Conservation (phyloP, 2,329 filamentous ascomycete genomes). For the Cladophialophora immunda region DNA sequence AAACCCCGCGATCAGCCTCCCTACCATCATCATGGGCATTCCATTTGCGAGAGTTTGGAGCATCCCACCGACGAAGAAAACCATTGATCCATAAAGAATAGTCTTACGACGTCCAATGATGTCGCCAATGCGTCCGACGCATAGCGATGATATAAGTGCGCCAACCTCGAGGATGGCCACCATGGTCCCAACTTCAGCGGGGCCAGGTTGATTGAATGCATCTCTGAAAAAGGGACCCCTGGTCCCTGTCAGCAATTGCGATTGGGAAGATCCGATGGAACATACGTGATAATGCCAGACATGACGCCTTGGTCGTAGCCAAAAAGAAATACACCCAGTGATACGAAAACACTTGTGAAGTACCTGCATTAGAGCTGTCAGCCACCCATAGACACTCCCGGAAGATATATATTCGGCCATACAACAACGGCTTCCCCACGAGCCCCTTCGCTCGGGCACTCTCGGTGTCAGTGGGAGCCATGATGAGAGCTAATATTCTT, state of each 20-base stretch:
- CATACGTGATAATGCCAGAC: slow-evolving; percentile 74
- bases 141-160: slow-evolving; percentile 86
- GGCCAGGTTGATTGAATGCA: slow-evolving; percentile 89
- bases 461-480: slow-evolving; percentile 76
- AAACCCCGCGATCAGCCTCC: slow-evolving; percentile 83
- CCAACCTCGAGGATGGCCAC: slow-evolving; percentile 96
- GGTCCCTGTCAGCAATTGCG: slow-evolving; percentile 32
- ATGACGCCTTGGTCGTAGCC: slow-evolving; percentile 73
- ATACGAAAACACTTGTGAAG: slow-evolving; percentile 85
- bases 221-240: slow-evolving; percentile 88
- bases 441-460: slow-evolving; percentile 84
- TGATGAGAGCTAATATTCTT: slow-evolving; percentile 79
- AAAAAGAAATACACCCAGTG: slow-evolving; percentile 71
- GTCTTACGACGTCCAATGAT: slow-evolving; percentile 88
- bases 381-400: slow-evolving; percentile 32
- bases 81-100: slow-evolving; percentile 89
- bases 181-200: slow-evolving; percentile 92
- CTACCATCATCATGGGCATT: slow-evolving; percentile 88
- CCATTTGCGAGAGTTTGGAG: slow-evolving; percentile 82
- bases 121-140: slow-evolving; percentile 88
- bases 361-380: slow-evolving; percentile 66
- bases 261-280: slow-evolving; percentile 24
- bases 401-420: slow-evolving; percentile 47
- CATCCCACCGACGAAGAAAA: slow-evolving; percentile 85
- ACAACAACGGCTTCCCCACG: slow-evolving; percentile 95